phyloP scores from a whole-genome alignment of 768 basidiomycete genomes.

The Leccinum aurantiacum region DNA sequence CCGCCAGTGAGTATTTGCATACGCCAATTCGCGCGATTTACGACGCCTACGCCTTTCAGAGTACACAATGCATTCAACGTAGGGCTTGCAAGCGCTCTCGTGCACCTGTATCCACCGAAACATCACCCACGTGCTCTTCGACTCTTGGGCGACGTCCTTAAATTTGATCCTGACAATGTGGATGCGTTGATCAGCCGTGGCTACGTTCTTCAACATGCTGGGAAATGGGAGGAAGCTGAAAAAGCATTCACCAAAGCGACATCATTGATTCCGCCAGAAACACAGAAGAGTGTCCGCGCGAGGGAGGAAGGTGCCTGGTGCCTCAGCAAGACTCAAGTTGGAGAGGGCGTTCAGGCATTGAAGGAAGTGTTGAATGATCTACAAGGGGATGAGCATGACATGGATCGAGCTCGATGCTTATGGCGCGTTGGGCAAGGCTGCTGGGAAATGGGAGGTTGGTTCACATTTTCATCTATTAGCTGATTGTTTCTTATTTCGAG shows the following conservation, averaged over 20 bases:
- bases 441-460: slow-evolving; percentile 71
- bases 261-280: slow-evolving; percentile 45
- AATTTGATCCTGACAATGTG: slow-evolving; percentile 58
- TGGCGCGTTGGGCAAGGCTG: slow-evolving; percentile 82
- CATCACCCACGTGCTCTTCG: slow-evolving; percentile 78
- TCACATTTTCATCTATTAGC: not conserved
- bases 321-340: slow-evolving; percentile 47
- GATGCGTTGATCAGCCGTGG: slow-evolving; percentile 72
- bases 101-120: slow-evolving; percentile 86
- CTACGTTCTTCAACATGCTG: slow-evolving; percentile 62
- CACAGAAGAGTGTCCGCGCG: slow-evolving; percentile 56
- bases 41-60: slow-evolving; percentile 39
- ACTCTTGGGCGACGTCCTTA: slow-evolving; percentile 72
- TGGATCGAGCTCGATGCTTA: slow-evolving; percentile 74
- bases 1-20: slow-evolving; percentile 40
- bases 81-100: slow-evolving; percentile 70
- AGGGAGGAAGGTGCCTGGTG: slow-evolving; percentile 90
- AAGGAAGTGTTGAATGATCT: slow-evolving; percentile 47
- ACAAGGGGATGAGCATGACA: slow-evolving; percentile 44
- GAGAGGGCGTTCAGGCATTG: slow-evolving; percentile 48
- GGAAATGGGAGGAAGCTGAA: slow-evolving; percentile 69
- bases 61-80: slow-evolving; percentile 67
- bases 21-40: not conserved
- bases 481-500: slow-evolving; percentile 3
- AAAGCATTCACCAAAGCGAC: slow-evolving; percentile 59